Evolutionary conservation across 2,329 filamentous ascomycete species (phyloP), one percentile per base, ranked within the genome.

Genomic region (Volutella citrinella): DNA sequence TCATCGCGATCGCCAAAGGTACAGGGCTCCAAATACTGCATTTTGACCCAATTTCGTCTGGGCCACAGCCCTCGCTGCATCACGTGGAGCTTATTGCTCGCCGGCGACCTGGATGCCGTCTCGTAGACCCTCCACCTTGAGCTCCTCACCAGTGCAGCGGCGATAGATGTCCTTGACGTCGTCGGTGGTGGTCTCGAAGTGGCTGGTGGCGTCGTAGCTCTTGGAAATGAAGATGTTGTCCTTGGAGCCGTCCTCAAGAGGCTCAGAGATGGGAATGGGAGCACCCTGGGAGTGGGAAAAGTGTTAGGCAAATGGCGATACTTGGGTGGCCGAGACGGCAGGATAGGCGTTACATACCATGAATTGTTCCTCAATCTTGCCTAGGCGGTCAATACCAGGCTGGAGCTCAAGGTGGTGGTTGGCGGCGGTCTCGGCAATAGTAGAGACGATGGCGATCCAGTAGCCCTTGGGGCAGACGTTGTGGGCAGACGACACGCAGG

Each of bases 401-500:
- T 93, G 81, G 26, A 98, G 82, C 72, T 98, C 93, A 38, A 96
- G 74, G 66, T 98, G 93, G 68, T 95, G 90, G 76, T 98, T 97
- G 47, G 87, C 82, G 42, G 82, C 71, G 27, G 82, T 83, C 74
- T 98, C 94, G 46, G 93, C 88, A 58, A 98, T 96, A 40, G 93
- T 98, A 29, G 89, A 95, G 48, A 98, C 91, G 42, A 97, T 98
- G 54, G 93, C 93, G 53, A 98, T 88, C 74, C 94, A 98, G 79
- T 96, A 97, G 42, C 91, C 91, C 78, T 95, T 95, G 55, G 94
- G 93, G 72, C 91, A 97, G 53, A 98, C 94, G 56, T 95, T 97
- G 73, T 98, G 94, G 22, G 90, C 87, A 23, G 87, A 88, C 2
- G 90, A 96, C 40, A 98, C 89, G 62, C 93, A 86, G 37, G 93